Percentiles rank a stretch among this genome's conserved stretches.
These are phyloP conservation scores for Cladophialophora carrionii DNA, from an alignment of 2,329 filamentous ascomycete species.

Conservation along the genomic window DNA sequence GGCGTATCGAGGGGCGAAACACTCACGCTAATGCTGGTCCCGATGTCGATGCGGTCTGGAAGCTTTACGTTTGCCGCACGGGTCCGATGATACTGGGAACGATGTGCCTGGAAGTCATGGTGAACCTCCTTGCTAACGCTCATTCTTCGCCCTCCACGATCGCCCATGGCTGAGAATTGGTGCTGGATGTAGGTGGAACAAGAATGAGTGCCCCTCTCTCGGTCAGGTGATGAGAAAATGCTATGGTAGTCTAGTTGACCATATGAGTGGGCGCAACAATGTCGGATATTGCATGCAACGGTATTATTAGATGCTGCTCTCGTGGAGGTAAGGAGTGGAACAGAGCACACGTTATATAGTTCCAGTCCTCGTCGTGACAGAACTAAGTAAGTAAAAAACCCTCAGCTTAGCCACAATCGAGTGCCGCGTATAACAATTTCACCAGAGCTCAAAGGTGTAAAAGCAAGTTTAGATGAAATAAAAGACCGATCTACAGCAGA, in stretches of 20 bases:
- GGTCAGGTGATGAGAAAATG: background rate
- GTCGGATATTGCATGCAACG: background rate
- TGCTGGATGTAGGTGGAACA: background rate
- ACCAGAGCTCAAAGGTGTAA: background rate
- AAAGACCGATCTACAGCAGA: background rate
- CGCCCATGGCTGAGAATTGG: constrained; percentile 22
- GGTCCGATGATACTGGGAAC: constrained; percentile 28
- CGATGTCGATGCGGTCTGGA: constrained; percentile 29
- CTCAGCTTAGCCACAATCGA: background rate
- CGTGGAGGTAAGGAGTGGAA: background rate
- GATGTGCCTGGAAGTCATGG: constrained; percentile 30
- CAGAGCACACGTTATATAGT: background rate
- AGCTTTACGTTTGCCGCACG: constrained; percentile 25
- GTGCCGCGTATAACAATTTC: background rate
- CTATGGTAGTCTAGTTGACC: background rate
- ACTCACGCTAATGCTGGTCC: constrained; percentile 34
- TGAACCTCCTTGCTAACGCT: constrained; percentile 29
- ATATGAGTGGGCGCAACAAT: background rate
- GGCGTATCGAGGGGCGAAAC: background rate
- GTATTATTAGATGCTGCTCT: background rate
- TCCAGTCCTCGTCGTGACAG: background rate
- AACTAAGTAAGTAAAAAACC: background rate
- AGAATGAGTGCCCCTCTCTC: background rate
- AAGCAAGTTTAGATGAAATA: background rate
- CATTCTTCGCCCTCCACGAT: constrained; percentile 7